Conservation (phyloP, 768 basidiomycete genomes). For the Auriscalpium orientale region DNA sequence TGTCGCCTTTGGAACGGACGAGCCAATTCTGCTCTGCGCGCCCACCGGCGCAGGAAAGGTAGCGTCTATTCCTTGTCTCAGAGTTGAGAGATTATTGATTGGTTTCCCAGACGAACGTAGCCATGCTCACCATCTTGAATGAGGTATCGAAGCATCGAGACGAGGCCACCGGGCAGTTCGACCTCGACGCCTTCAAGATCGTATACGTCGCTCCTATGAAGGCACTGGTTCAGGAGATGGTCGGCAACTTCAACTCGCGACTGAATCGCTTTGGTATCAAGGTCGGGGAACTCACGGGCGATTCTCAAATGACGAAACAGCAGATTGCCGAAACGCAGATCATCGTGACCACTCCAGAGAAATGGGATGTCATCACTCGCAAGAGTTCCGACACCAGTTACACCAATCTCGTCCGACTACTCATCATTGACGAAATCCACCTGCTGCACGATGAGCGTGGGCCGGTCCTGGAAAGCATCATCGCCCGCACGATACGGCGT, state of each 20-base stretch:
- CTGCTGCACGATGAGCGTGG: constrained; percentile 96
- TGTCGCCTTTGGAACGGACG: constrained; percentile 88
- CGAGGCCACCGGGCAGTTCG: constrained; percentile 69
- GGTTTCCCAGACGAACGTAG: constrained; percentile 81
- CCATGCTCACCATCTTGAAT: constrained; percentile 89
- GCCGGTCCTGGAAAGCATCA: constrained; percentile 86
- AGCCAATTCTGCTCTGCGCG: constrained; percentile 91
- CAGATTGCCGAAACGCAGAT: constrained; percentile 97
- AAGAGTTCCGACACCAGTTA: constrained; percentile 96
- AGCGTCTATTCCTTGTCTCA: constrained; percentile 15
- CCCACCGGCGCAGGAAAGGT: constrained; percentile 99
- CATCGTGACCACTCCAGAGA: constrained; percentile 97
- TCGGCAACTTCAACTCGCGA: constrained; percentile 83
- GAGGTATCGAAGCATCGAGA: constrained; percentile 87
- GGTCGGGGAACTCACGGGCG: constrained; percentile 94
- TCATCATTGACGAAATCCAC: constrained; percentile 99
- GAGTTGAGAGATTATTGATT: constrained; percentile 13
- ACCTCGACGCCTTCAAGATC: constrained; percentile 89
- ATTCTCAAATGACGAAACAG: constrained; percentile 95
- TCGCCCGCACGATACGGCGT: constrained; percentile 82
- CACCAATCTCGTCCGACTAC: constrained; percentile 90
- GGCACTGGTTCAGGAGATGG: constrained; percentile 97
- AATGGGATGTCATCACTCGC: constrained; percentile 99
- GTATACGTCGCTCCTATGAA: constrained; percentile 99
- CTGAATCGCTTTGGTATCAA: constrained; percentile 67